A percentile compares a stretch with the other conserved stretches of the same genome.
Conservation (phyloP, 306 rosid species). For the Lathyrus oleraceus region DNA sequence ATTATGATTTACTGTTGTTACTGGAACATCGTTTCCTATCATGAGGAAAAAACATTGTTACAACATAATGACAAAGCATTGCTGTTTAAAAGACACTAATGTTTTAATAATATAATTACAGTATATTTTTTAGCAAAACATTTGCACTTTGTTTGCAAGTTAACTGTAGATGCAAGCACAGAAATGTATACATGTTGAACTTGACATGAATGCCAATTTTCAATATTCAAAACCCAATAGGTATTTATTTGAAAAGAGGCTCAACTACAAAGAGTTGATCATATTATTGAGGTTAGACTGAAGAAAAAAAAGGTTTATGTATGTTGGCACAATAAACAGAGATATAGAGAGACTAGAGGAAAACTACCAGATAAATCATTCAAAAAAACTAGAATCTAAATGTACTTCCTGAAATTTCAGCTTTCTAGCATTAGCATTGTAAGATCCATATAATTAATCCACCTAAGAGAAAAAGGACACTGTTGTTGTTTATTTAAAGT, state of each 20-base stretch:
- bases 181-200: neutral
- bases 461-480: neutral
- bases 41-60: conserved; percentile 9
- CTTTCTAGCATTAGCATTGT: neutral
- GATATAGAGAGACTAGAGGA: neutral
- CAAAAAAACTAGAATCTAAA: neutral
- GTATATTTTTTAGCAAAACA: neutral
- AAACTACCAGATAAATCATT: neutral
- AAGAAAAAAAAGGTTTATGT: neutral
- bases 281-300: neutral
- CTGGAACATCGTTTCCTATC: conserved; percentile 17
- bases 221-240: neutral
- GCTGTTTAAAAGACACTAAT: neutral
- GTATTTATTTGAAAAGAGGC: conserved; percentile 6
- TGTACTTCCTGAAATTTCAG: neutral
- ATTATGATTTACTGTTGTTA: conserved; percentile 15
- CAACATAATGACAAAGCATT: conserved; percentile 9
- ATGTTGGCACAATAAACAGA: conserved; percentile 1
- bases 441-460: neutral
- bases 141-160: conserved; percentile 19
- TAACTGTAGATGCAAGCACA: conserved; percentile 19
- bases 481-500: conserved; percentile 1
- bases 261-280: conserved; percentile 1
- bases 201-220: neutral
- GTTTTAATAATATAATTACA: conserved; percentile 16